Conservation (phyloP, 208 protist species). For the Trypanosoma scelopori region DNA sequence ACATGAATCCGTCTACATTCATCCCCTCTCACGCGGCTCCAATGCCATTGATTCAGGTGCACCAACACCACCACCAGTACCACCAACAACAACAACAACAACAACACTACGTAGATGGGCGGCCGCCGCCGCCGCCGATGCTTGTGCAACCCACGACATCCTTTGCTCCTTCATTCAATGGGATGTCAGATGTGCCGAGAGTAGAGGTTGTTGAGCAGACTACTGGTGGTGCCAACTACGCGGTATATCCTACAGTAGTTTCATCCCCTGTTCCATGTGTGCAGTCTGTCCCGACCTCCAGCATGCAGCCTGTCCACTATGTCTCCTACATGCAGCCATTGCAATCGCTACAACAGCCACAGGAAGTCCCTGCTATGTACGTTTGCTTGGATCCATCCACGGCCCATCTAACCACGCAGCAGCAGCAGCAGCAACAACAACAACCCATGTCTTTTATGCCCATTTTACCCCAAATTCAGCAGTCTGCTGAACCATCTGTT, state of each 20-base stretch:
- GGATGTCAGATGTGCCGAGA: background rate
- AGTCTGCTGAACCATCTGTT: background rate
- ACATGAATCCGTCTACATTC: background rate
- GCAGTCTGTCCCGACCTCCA: background rate
- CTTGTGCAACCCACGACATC: background rate
- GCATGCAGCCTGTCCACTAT: background rate
- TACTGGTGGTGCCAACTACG: background rate
- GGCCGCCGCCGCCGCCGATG: background rate
- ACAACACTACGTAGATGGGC: conserved; percentile 1
- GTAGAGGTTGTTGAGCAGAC: too few relatives aligned
- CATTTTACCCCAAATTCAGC: background rate
- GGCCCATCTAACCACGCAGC: background rate
- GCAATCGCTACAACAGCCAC: background rate
- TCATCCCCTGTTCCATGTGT: background rate
- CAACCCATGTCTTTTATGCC: conserved; percentile 6
- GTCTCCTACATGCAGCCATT: conserved; percentile 1
- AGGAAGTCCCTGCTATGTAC: background rate
- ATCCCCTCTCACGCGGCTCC: background rate
- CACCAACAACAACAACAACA: background rate
- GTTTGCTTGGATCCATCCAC: background rate
- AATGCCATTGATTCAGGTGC: background rate
- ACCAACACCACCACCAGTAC: too few relatives aligned
- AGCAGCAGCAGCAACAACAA: conserved; percentile 5
- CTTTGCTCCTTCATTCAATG: background rate
- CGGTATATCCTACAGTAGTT: background rate